Base-by-base conservation (phyloP, 192 early-diverging fungal species). In the Chytriomyces confervae region DNA sequence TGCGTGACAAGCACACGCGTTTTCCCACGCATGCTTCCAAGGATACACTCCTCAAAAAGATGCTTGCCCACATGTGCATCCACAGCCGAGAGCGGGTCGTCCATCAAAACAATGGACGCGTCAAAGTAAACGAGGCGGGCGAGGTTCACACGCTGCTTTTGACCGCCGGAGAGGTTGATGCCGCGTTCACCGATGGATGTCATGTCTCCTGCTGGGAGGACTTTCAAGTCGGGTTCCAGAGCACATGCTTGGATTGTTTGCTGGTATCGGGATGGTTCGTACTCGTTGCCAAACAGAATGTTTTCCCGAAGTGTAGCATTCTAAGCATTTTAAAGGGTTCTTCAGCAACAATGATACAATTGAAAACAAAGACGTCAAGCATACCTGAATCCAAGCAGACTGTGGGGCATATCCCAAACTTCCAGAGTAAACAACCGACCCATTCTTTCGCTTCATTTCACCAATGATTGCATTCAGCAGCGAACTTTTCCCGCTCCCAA, bases 401-500 rank as follows among this genome's bases (percentile, higher is more conserved):
- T 96, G 96, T 46, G 93, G 87, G 18, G 88, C 86, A 75, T 95
- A 96, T n/a, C 91, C 92, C 18, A 97, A 83, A 7, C 76, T 86
- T 6, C 93, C 93, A 11, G 84, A 81, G 9, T 92, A 84, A 0
- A 81, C 64, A 0, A 94, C 88, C 6, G 4, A 64, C 9, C 94
- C 94, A 18, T 65, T 61, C 1, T 79, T 72, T 73, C 87, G 86
- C 67, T 85, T 89, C 83, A 94, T 91, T 66, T 95, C 95, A 18
- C 95, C 93, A 13, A 95, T 86, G 69, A 98, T 86, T 20, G 94
- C 90, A 72, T 89, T 88, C 0, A 98, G 82, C 27, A 98, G 81
- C 3, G 94, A 92, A 0, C 92, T 92, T 76, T 98, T 98, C 36
- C 95, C 95, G 1, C 88, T 16, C 93, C 88, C 96, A 5, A 95